phyloP scores from a whole-genome alignment of 2,329 filamentous ascomycete species.

The Botrytis fragariae region DNA sequence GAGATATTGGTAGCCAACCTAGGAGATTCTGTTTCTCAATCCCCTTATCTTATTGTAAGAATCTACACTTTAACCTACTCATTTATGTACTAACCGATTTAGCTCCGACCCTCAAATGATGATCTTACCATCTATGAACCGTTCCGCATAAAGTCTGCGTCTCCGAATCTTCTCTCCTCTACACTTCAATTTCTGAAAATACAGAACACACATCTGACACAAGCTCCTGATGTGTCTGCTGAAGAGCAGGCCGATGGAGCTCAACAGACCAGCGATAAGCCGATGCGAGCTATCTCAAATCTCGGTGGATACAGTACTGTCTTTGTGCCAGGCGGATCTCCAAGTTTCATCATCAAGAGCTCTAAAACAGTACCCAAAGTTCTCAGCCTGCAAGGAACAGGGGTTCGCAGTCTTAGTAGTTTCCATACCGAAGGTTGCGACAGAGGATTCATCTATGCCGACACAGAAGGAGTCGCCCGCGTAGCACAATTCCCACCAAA shows the following conservation, averaged over 20 bases:
- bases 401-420: slow-evolving; percentile 67
- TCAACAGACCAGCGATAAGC: slow-evolving; percentile 41
- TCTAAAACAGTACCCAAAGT: slow-evolving; percentile 74
- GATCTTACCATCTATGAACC: slow-evolving; percentile 88
- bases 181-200: slow-evolving; percentile 75
- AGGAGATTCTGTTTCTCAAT: slow-evolving; percentile 67
- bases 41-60: slow-evolving; percentile 79
- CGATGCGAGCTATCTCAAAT: slow-evolving; percentile 50
- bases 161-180: slow-evolving; percentile 28
- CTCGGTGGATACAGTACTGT: slow-evolving; percentile 78
- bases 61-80: not conserved
- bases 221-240: slow-evolving; percentile 48
- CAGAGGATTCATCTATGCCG: slow-evolving; percentile 78
- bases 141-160: slow-evolving; percentile 49
- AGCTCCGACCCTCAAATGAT: slow-evolving; percentile 76
- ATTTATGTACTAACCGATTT: slow-evolving; percentile 20
- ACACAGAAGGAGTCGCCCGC: slow-evolving; percentile 67
- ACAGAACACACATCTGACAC: slow-evolving; percentile 65
- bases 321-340: slow-evolving; percentile 76
- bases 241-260: slow-evolving; percentile 52
- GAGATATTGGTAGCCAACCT: slow-evolving; percentile 84
- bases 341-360: slow-evolving; percentile 80
- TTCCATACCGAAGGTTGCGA: slow-evolving; percentile 78
- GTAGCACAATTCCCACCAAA: slow-evolving; percentile 69
- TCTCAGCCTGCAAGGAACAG: slow-evolving; percentile 66